Evolutionary conservation across 129 eudicot genomes (phyloP), one percentile per base, ranked within the genome.

Genomic region (Helianthus annuus): DNA sequence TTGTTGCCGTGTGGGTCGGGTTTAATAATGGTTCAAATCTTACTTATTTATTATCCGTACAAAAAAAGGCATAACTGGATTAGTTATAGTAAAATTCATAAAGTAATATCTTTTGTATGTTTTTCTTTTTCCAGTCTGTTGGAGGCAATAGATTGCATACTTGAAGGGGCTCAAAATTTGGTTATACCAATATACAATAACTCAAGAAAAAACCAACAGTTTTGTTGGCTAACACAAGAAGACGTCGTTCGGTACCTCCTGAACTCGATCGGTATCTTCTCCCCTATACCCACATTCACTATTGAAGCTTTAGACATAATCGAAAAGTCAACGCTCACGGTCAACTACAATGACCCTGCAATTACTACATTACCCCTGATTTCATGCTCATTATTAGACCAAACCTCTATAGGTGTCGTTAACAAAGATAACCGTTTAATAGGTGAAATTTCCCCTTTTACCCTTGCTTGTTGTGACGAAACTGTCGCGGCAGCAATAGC

Each of bases 81-180:
- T n/a, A n/a, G n/a, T n/a, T 39, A 39, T 39, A 39, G 44, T 39
- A 39, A 39, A 3, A 39, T 1, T 39, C 44, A 39, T 39, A 39
- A 39, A 39, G 45, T 39, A n/a, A 27, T n/a, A 40, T 2, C 19
- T 27, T 45, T 36, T 29, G 5, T 61, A 54, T 34, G 17, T 45
- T 48, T 48, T 66, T 66, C 0, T 19, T 19, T 19, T 85, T 38
- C 17, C 81, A 91, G 95, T 80, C 75, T 92, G 32, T 64, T 85
- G 79, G 96, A 86, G 73, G 95, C 91, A 68, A 87, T 89, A 64
- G 96, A 92, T 71, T 82, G 72, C 81, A 87, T 92, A 27, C 91
- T 87, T 67, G 92, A 89, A 75, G 98, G 98, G 46, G 82, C 96
- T 48, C 98, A 93, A 72, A 89, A 90, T 83, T 78, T 93, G 59